Evolutionary conservation across 129 eudicot genomes (phyloP), one percentile per base, ranked within the genome.

Genomic region (Flaveria trinervia): DNA sequence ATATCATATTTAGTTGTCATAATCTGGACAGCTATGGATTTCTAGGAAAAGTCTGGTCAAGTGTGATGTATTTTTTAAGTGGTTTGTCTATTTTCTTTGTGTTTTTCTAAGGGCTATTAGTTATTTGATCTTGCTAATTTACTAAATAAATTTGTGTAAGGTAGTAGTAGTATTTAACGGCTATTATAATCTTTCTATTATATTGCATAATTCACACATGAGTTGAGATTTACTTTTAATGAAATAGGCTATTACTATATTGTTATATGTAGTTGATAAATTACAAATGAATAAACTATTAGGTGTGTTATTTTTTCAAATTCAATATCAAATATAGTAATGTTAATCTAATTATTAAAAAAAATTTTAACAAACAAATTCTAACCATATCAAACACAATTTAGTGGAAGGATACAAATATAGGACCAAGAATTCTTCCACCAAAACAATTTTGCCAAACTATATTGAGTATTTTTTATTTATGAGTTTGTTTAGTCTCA

Each of bases 11-110:
- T 74, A 20, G 61, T 68, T 75, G 79, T 75, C 72, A 28, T 50
- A 75, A 64, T 75, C 64, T 64, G 61, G 79, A 75, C 79, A 48
- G 64, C 79, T 64, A 64, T 64, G 46, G 17, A 65, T 28, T 62
- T 64, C 22, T 22, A 25, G 9, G 7, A 11, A 33, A 60, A 50
- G 62, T 75, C 79, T 64, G 48, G 64, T 64, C 79, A 25, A 62
- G 51, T 75, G 51, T 65, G 50, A 75, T 28, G 48, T 75, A 30
- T 33, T 72, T 33, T 44, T 25, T 15, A 9, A 22, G 28, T 74
- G n/a, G 65, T 45, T 13, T 48, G 51, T 64, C 79, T 75, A 48
- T 30, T 11, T 17, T 48, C 16, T 59, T 28, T 75, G 14, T 46
- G 26, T 44, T 44, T 51, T 51, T 5, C 10, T 8, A 30, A 14